Percentiles rank a stretch among this genome's conserved stretches.
phyloP scores from a whole-genome alignment of 345 rosid species.

The Erodium maritimum region DNA sequence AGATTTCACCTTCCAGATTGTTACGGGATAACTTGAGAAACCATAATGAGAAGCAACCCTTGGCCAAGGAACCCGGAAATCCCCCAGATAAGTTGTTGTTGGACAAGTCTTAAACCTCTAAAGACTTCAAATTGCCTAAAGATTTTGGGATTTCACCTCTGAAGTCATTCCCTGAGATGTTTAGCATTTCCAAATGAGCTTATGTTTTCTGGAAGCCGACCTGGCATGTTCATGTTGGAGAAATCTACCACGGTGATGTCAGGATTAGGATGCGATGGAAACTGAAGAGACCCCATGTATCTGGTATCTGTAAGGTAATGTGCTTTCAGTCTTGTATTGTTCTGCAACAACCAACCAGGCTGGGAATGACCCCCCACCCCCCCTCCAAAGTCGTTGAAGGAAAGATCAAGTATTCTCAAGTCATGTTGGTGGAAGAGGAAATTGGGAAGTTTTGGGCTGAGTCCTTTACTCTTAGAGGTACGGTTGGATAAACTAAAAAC shows the following conservation, averaged over 20 bases:
- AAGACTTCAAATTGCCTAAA: neutral
- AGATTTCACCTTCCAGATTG: neutral
- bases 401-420: slow-evolving; percentile 2
- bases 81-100: slow-evolving; percentile 10
- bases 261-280: neutral
- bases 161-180: slow-evolving; percentile 10
- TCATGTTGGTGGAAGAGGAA: slow-evolving; percentile 10
- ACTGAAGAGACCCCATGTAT: slow-evolving; percentile 4
- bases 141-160: slow-evolving; percentile 18
- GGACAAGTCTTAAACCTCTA: slow-evolving; percentile 9
- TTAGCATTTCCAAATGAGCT: neutral
- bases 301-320: neutral
- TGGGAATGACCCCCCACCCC: slow-evolving; percentile 10
- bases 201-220: slow-evolving; percentile 9
- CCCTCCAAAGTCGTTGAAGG: neutral
- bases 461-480: neutral
- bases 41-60: neutral
- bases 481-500: neutral
- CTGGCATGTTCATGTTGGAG: neutral
- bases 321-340: slow-evolving; percentile 1
- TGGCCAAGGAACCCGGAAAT: slow-evolving; percentile 1
- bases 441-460: neutral
- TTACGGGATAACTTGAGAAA: neutral
- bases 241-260: neutral
- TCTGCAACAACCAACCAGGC: slow-evolving; percentile 22